Percentiles rank a stretch among this genome's conserved stretches.
These are phyloP conservation scores for Discostella stelligeroides DNA, from an alignment of 108 stramenopile species.

Conservation along the genomic window DNA sequence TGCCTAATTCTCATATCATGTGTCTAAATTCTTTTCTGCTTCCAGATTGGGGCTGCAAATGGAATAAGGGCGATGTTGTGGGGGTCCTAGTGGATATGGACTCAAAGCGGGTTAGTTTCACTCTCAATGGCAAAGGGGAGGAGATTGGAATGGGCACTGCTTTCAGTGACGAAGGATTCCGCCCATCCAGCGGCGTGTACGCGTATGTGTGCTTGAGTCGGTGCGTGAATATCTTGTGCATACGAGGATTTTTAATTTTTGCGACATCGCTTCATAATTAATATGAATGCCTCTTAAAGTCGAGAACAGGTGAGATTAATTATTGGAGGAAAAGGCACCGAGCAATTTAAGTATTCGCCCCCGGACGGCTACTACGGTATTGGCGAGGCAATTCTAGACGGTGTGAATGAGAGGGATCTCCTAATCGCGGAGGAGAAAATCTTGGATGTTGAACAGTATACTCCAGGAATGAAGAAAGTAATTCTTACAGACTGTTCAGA, in stretches of 20 bases:
- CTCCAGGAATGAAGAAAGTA: slow-evolving; percentile 27
- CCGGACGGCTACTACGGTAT: slow-evolving; percentile 80
- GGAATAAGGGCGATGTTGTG: slow-evolving; percentile 90
- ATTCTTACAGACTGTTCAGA: slow-evolving; percentile 87
- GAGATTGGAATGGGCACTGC: slow-evolving; percentile 90
- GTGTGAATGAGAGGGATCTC: slow-evolving; percentile 60
- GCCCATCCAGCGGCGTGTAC: slow-evolving; percentile 87
- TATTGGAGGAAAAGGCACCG: slow-evolving; percentile 71
- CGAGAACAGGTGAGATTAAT: slow-evolving; percentile 75
- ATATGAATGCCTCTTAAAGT: background rate
- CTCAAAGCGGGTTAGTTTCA: slow-evolving; percentile 81
- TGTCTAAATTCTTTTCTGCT: slow-evolving; percentile 3
- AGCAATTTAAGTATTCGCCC: slow-evolving; percentile 67
- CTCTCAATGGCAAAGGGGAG: slow-evolving; percentile 87
- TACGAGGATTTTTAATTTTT: background rate
- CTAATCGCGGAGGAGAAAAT: slow-evolving; percentile 63
- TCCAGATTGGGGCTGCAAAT: slow-evolving; percentile 93
- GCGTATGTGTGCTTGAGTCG: slow-evolving; percentile 90
- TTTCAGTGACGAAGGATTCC: slow-evolving; percentile 80
- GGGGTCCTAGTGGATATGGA: slow-evolving; percentile 93
- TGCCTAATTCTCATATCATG: background rate
- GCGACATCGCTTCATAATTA: background rate
- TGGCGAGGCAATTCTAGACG: slow-evolving; percentile 72
- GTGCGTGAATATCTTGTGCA: slow-evolving; percentile 6
- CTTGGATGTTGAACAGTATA: slow-evolving; percentile 18